Evolutionary conservation across 1,139 yeast genomes (phyloP).

Genomic region (Saccharomycopsis crataegensis): DNA sequence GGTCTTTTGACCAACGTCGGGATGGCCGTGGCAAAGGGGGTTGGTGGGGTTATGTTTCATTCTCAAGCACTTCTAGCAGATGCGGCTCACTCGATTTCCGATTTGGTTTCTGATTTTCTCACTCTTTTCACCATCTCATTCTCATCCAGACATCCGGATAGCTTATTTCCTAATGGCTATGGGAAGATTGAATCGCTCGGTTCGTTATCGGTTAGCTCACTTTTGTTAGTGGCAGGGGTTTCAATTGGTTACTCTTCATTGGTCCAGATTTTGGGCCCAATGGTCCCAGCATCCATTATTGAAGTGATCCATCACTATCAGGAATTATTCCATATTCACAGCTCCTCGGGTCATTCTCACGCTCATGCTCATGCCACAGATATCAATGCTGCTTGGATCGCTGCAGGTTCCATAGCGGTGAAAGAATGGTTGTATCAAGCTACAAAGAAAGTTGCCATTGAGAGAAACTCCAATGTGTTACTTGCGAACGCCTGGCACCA

Average conservation of each 20-base stretch:
- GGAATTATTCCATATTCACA: conserved; percentile 42
- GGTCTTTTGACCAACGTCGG: conserved; percentile 79
- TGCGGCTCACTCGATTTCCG: conserved; percentile 87
- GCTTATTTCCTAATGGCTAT: conserved; percentile 74
- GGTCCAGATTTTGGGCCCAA: conserved; percentile 59
- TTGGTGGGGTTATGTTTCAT: conserved; percentile 87
- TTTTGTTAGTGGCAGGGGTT: conserved; percentile 78
- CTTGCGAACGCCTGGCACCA: conserved; percentile 99
- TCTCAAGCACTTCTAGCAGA: conserved; percentile 94
- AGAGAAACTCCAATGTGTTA: conserved; percentile 77
- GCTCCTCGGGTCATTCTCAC: conserved; percentile 32
- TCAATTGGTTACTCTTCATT: conserved; percentile 88
- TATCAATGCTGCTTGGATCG: conserved; percentile 94
- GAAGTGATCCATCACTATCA: conserved; percentile 38
- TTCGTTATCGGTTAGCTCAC: conserved; percentile 76
- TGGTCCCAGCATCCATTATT: conserved; percentile 49
- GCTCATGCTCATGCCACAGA: conserved; percentile 47
- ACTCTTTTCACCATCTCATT: conserved; percentile 85
- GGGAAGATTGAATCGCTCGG: conserved; percentile 94
- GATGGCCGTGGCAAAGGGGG: conserved; percentile 79
- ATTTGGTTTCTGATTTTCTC: conserved; percentile 79
- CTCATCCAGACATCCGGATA: conserved; percentile 58
- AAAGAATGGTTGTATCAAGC: conserved; percentile 84
- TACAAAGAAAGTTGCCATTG: conserved; percentile 70
- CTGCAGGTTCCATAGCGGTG: conserved; percentile 75